Evolutionary conservation across 495 filamentous ascomycete species (phyloP), one percentile per base, ranked within the genome.

Genomic region (Penicillium taxi): DNA sequence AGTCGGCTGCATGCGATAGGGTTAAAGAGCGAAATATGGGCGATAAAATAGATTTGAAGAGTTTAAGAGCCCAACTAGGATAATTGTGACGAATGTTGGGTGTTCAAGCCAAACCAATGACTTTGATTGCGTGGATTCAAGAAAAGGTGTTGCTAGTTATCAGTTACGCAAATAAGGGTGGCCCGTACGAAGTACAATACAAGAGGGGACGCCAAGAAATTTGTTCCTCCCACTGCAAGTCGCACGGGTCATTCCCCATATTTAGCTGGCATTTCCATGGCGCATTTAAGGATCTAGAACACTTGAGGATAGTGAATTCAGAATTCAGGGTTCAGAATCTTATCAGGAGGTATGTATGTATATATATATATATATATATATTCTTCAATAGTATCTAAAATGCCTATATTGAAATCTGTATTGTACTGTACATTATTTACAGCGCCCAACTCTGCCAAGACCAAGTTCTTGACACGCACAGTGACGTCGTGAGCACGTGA

Each of bases 1-100:
- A 38, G 37, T 26, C 36, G 35, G 28, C 37, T 41, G 56, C 54
- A 58, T 57, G 57, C 59, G 53, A 60, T 58, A 55, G 23, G 30
- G 30, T 31, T 26, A 29, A 30, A 39, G 19, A 15, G 19, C 18
- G 25, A 19, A 18, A 23, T 8, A 18, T 32, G 22, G 15, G 24
- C 14, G 16, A 20, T 8, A 26, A 22, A 22, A n/a, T 33, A n/a
- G 38, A 23, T 24, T 26, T 22, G 17, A 39, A 15, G 38, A 19
- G 40, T 30, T 23, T 26, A 32, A 37, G 26, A 22, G 31, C 36
- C 20, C 13, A 25, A 30, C 15, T 37, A 35, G 19, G 23, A 33
- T n/a, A n/a, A n/a, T n/a, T n/a, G n/a, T 25, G 12, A 30, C 17
- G 31, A 38, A 9, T 41, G 46, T 59, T 64, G 57, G 55, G 57